Evolutionary conservation across 306 rosid species (phyloP).

Genomic region (Phaseolus lunatus): DNA sequence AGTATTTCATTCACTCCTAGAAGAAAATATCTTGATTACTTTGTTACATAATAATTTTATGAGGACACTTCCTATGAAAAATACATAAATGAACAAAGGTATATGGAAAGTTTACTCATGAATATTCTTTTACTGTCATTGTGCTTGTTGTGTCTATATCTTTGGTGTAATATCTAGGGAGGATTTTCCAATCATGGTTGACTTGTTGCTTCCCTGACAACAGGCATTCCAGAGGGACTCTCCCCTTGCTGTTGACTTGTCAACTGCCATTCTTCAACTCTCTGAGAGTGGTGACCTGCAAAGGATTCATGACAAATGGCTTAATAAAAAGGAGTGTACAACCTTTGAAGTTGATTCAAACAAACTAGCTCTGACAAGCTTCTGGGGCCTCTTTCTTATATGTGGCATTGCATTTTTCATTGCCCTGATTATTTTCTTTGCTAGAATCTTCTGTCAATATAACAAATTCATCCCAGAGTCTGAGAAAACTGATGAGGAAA

Average conservation of each 20-base stretch:
- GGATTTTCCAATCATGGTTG: background rate
- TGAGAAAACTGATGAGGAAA: slow-evolving; percentile 50
- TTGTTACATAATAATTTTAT: background rate
- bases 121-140: background rate
- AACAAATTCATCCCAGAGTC: slow-evolving; percentile 53
- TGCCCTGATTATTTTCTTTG: slow-evolving; percentile 62
- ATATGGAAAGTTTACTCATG: background rate
- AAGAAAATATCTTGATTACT: background rate
- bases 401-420: slow-evolving; percentile 64
- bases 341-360: slow-evolving; percentile 45
- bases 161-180: background rate
- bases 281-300: slow-evolving; percentile 85
- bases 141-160: background rate
- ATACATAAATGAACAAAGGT: background rate
- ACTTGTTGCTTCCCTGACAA: slow-evolving; percentile 27
- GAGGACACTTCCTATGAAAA: background rate
- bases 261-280: slow-evolving; percentile 92
- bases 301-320: slow-evolving; percentile 85
- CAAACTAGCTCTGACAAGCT: slow-evolving; percentile 70
- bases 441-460: slow-evolving; percentile 60
- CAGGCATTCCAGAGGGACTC: slow-evolving; percentile 95
- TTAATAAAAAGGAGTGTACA: slow-evolving; percentile 51
- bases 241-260: slow-evolving; percentile 85
- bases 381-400: slow-evolving; percentile 87
- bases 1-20: background rate